Base-by-base conservation (phyloP, 2,329 filamentous ascomycete genomes). In the Trichoderma sp. region DNA sequence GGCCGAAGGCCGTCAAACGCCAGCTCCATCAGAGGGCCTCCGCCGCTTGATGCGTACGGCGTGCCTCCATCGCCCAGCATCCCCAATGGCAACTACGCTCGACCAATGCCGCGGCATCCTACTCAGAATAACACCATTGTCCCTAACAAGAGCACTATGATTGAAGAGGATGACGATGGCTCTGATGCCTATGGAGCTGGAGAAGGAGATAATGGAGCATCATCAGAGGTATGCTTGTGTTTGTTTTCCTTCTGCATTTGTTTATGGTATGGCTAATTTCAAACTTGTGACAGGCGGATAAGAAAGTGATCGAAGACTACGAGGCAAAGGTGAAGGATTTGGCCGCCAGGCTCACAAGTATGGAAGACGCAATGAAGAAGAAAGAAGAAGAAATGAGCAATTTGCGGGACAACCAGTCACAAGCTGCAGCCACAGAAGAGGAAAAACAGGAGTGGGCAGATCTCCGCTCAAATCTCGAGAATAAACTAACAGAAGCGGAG, bases 61-160 rank as follows among this genome's bases (percentile, higher is more conserved):
- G 85, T 88, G 58, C 90, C 87, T 70, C 84, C 86, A 13, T 90
- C 88, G 13, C 88, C 88, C 8, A 84, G 85, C 64, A 72, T 87
- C 60, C 83, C 83, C 7, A 85, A 85, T 58, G 88, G 89, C 74
- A 89, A 91, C 64, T 91, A 89, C 72, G 90, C 91, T 53, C 87
- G 92, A 57, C 94, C 94, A 5, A 88, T 92, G 73, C 91, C 92
- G 19, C 97, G 96, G 77, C 94, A 94, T 47, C 94, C 97, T 73
- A 81, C 80, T 59, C 94, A 97, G 77, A 95, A 92, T 77, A 98
- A 97, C 77, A 98, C 94, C 0, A 97, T 98, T 75, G 92, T 98
- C 37, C 96, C 96, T 0, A 98, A 97, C 78, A 99, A 98, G 82
- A 97, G 95, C 76, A 97, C 92, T 0, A 94, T 98, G 90, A 89